Percentiles rank a stretch among this genome's conserved stretches.
phyloP scores from a whole-genome alignment of 108 stramenopile species.

The Cyclotella cryptica region DNA sequence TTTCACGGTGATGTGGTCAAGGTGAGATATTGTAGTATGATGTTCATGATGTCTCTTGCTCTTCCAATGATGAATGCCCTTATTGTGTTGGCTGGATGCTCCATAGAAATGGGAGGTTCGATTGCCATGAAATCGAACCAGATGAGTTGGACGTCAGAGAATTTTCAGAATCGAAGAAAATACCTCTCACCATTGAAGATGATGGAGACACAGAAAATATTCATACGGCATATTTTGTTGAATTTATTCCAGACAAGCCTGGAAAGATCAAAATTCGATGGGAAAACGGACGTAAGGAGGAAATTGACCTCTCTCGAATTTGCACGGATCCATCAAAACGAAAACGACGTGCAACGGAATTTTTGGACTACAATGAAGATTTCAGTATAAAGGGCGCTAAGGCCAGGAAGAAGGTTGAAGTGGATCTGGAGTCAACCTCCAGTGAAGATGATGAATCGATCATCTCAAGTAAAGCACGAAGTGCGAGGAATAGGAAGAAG shows the following conservation, averaged over 20 bases:
- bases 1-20: background rate
- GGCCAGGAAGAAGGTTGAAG: background rate
- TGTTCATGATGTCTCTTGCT: background rate
- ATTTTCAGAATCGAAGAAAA: background rate
- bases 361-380: background rate
- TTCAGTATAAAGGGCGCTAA: background rate
- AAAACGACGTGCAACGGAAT: background rate
- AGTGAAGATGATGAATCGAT: background rate
- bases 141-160: background rate
- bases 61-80: background rate
- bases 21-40: background rate
- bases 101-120: background rate
- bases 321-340: background rate
- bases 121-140: background rate
- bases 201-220: background rate
- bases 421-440: background rate
- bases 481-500: background rate
- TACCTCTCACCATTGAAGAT: background rate
- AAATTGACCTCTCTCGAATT: constrained; percentile 2
- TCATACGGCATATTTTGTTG: background rate
- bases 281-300: background rate
- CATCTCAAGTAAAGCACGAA: background rate
- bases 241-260: background rate
- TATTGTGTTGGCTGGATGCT: too few relatives aligned
- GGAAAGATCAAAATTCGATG: background rate